Conservation (phyloP, 352 stramenopile genomes). For the Phytophthora megakarya region DNA sequence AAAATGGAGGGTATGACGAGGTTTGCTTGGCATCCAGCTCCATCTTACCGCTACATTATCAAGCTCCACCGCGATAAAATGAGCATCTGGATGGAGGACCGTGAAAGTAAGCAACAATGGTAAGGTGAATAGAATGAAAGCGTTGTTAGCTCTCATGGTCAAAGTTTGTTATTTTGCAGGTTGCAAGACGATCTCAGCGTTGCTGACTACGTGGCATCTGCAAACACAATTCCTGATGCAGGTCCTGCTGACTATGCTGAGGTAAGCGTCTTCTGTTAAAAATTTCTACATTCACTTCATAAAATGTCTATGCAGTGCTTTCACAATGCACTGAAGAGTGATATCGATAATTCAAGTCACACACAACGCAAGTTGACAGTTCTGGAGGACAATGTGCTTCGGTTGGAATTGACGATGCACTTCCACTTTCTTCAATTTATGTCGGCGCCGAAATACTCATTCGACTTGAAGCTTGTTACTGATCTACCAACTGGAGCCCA, state of each 20-base stretch:
- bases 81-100: constrained; percentile 18
- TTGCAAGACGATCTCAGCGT: constrained; percentile 4
- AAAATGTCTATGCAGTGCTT: background rate
- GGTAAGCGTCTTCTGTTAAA: background rate
- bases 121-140: too few relatives aligned
- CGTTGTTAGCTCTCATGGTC: background rate
- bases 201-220: constrained; percentile 8
- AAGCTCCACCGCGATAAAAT: constrained; percentile 6
- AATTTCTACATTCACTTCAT: background rate
- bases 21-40: background rate
- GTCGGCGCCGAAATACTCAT: constrained; percentile 3
- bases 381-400: background rate
- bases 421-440: background rate
- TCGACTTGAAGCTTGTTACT: constrained; percentile 3
- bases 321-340: background rate
- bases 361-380: background rate
- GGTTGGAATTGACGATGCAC: background rate
- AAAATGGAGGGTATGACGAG: background rate
- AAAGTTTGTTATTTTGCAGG: constrained; percentile 4
- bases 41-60: constrained; percentile 8
- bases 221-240: constrained; percentile 19
- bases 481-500: constrained; percentile 40
- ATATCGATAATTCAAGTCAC: background rate
- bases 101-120: constrained; percentile 10
- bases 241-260: constrained; percentile 8